Evolutionary conservation across 441 rosid species (phyloP).

Genomic region (Adansonia rubrostipa): DNA sequence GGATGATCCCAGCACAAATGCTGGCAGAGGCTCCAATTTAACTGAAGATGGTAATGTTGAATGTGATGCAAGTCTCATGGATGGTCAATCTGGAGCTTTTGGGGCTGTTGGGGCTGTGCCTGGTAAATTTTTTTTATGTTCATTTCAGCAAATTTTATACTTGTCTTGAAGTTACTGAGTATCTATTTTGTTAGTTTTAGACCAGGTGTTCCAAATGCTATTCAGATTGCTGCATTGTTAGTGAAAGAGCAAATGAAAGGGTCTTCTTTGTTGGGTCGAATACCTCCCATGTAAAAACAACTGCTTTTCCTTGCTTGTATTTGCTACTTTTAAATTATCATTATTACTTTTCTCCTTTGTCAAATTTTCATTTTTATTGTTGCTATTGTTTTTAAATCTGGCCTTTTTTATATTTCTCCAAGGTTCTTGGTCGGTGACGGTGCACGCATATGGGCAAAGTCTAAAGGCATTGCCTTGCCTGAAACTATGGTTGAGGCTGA

Average conservation of each 20-base stretch:
- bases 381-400: slow-evolving; percentile 10
- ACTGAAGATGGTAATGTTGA: slow-evolving; percentile 88
- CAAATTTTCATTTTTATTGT: slow-evolving; percentile 19
- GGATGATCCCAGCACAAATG: slow-evolving; percentile 91
- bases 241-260: slow-evolving; percentile 77
- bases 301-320: slow-evolving; percentile 14
- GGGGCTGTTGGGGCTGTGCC: slow-evolving; percentile 98
- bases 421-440: slow-evolving; percentile 98
- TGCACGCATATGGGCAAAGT: slow-evolving; percentile 75
- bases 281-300: slow-evolving; percentile 85
- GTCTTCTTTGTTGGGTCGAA: slow-evolving; percentile 74
- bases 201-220: slow-evolving; percentile 90
- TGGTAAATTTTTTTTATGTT: slow-evolving; percentile 46
- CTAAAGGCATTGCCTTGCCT: slow-evolving; percentile 59
- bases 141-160: neutral
- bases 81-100: slow-evolving; percentile 79
- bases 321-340: neutral
- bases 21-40: slow-evolving; percentile 93
- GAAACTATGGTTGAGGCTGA: slow-evolving; percentile 60
- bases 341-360: neutral
- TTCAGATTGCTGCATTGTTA: slow-evolving; percentile 77
- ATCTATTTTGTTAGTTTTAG: slow-evolving; percentile 51
- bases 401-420: neutral
- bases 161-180: slow-evolving; percentile 38
- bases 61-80: slow-evolving; percentile 94